A percentile compares a stretch with the other conserved stretches of the same genome.
These are phyloP conservation scores for Colletotrichum graminicola DNA, from an alignment of 2,329 filamentous ascomycete genomes.

Conservation along the genomic window DNA sequence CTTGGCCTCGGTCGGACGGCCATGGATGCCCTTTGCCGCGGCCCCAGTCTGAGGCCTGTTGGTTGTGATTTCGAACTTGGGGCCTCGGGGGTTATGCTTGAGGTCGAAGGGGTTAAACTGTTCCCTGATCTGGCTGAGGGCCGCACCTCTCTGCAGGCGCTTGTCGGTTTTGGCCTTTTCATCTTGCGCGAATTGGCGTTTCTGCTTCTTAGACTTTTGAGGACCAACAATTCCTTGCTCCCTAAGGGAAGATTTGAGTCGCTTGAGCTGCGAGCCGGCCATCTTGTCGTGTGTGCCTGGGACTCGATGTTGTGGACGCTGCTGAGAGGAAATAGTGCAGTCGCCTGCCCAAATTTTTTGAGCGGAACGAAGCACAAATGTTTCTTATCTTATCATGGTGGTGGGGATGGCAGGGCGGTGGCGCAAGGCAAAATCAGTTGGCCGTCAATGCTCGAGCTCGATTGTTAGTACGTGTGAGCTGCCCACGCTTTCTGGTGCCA, in stretches of 20 bases:
- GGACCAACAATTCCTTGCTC: constrained; percentile 92
- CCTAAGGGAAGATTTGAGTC: constrained; percentile 89
- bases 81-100: constrained; percentile 80
- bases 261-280: constrained; percentile 96
- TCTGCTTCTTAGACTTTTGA: constrained; percentile 95
- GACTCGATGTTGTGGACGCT: constrained; percentile 29
- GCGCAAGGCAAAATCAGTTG: constrained; percentile 41
- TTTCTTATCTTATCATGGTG: constrained; percentile 47
- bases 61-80: constrained; percentile 88
- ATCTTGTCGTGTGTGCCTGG: constrained; percentile 62
- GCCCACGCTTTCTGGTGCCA: neutral
- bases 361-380: constrained; percentile 28
- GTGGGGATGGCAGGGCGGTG: constrained; percentile 43
- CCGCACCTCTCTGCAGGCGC: constrained; percentile 80
- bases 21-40: constrained; percentile 71
- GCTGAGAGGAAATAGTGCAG: neutral
- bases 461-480: neutral
- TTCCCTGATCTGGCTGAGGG: constrained; percentile 88
- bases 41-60: constrained; percentile 66
- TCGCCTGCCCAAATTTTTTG: constrained; percentile 45
- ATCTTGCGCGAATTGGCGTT: constrained; percentile 78
- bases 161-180: constrained; percentile 76
- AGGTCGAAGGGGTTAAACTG: constrained; percentile 99
- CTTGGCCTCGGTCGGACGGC: constrained; percentile 86
- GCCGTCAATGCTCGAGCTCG: constrained; percentile 1